These are phyloP conservation scores for Mycena citricolor DNA, from an alignment of 1,284 basidiomycete species.

Conservation along the genomic window DNA sequence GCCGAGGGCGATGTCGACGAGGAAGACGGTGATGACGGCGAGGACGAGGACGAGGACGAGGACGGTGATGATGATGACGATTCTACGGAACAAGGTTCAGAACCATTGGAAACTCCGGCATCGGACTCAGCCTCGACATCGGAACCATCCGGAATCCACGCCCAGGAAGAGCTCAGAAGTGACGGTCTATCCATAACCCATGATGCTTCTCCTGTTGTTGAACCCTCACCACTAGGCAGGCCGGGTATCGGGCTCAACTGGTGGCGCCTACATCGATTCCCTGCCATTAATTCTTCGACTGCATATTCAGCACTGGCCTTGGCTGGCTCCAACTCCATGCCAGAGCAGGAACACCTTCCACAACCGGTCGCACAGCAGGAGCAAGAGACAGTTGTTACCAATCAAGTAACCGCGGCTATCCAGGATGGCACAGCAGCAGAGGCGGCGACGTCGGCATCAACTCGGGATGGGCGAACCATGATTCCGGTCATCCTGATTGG, in stretches of 20 bases:
- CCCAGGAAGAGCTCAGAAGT: background rate
- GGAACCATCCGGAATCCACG: background rate
- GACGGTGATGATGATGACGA: slow-evolving; percentile 14
- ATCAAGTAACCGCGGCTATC: background rate
- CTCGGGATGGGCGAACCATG: slow-evolving; percentile 44
- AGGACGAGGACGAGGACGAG: slow-evolving; percentile 22
- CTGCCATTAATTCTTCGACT: slow-evolving; percentile 47
- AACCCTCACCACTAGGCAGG: slow-evolving; percentile 34
- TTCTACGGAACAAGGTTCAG: slow-evolving; percentile 4
- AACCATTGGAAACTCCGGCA: background rate
- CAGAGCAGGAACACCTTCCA: slow-evolving; percentile 5
- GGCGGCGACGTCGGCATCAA: slow-evolving; percentile 19
- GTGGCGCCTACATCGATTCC: slow-evolving; percentile 80
- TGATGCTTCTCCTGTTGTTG: slow-evolving; percentile 23
- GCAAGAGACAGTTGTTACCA: slow-evolving; percentile 14
- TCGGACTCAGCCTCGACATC: slow-evolving; percentile 3
- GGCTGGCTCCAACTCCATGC: slow-evolving; percentile 5
- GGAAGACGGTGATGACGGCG: slow-evolving; percentile 26
- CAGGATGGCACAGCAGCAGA: background rate
- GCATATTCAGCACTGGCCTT: slow-evolving; percentile 14
- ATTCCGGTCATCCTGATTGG: slow-evolving; percentile 82
- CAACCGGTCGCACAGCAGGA: slow-evolving; percentile 15
- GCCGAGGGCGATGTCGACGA: slow-evolving; percentile 21
- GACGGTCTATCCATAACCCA: background rate
- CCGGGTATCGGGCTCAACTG: slow-evolving; percentile 59